Evolutionary conservation across 768 basidiomycete genomes (phyloP).

Genomic region (Boletellus emodensis): DNA sequence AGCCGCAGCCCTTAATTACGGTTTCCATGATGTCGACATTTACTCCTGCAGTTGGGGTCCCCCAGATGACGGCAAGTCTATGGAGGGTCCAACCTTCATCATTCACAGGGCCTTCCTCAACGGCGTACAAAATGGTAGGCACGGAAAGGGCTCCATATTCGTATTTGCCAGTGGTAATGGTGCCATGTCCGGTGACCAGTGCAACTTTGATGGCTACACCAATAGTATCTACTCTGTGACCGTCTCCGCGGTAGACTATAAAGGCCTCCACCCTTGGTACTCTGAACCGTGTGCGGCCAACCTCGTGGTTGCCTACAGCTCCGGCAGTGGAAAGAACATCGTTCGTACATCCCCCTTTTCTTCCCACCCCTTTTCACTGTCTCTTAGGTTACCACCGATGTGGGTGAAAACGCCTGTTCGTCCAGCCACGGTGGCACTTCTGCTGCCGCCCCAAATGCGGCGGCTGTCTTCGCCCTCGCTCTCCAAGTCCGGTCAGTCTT

Average conservation of each 20-base stretch:
- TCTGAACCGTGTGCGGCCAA: constrained; percentile 98
- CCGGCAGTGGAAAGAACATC: constrained; percentile 90
- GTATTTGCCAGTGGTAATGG: constrained; percentile 99
- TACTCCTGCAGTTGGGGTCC: constrained; percentile 98
- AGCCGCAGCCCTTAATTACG: constrained; percentile 91
- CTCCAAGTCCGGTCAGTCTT: constrained; percentile 71
- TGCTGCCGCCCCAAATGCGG: constrained; percentile 95
- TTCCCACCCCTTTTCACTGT: constrained; percentile 12
- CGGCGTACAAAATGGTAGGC: constrained; percentile 85
- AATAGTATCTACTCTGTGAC: constrained; percentile 97
- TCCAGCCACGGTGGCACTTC: constrained; percentile 91
- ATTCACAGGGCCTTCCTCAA: constrained; percentile 94
- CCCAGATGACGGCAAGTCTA: constrained; percentile 87
- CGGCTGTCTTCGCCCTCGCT: constrained; percentile 88
- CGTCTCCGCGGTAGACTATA: constrained; percentile 90
- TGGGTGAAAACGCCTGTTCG: constrained; percentile 79
- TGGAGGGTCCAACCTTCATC: constrained; percentile 91
- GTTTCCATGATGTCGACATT: constrained; percentile 86
- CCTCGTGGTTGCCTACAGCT: constrained; percentile 94
- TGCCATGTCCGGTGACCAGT: constrained; percentile 86
- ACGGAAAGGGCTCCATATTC: constrained; percentile 87
- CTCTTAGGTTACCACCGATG: constrained; percentile 86
- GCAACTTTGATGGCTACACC: constrained; percentile 99
- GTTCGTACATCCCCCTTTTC: constrained; percentile 45
- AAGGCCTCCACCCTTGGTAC: constrained; percentile 93